Base-by-base conservation (phyloP, 2,329 filamentous ascomycete species). In the Paecilomyces niveus region DNA sequence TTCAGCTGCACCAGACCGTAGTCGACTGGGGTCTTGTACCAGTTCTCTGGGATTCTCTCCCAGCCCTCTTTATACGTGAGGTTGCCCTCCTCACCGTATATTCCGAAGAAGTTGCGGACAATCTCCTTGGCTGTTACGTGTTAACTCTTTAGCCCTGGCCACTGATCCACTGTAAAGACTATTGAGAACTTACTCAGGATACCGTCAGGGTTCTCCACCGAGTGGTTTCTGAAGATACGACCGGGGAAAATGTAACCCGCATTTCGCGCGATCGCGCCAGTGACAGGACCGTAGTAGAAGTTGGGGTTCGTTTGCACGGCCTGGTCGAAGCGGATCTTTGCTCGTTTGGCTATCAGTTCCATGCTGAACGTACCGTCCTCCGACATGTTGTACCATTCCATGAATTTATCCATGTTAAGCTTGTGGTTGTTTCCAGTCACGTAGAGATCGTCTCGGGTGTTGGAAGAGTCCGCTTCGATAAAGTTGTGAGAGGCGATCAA, bases 241-340 rank as follows among this genome's bases (percentile, higher is more conserved):
- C 66, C 74, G 2, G 74, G 63, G 60, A 82, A 82, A 18, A 76
- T 64, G 60, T 76, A 80, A 1, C 77, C 80, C 11, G 81, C 80
- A 54, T 81, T 80, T 0, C 78, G 76, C 6, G 74, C 76, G 21
- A 82, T 65, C 56, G 81, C 71, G 13, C 81, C 81, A 1, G 78
- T 80, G 56, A 79, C 76, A 1, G 81, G 82, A 0, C 80, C 80
- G 55, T 80, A 82, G 69, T 81, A 84, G 66, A 83, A 83, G 54
- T 80, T 72, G 0, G 81, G 80, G 64, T 85, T 85, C 26, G 74
- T 77, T 24, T 70, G 67, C 9, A 82, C 76, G 49, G 75, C 79
- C 63, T 83, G 70, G 13, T 79, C 62, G 64, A 79, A 81, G 2
- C 81, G 76, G 13, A 72, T 65, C 9, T 74, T 72, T 9, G 78